Evolutionary conservation across 179 eudicot species (phyloP), one percentile per base, ranked within the genome.

Genomic region (Actinidia chinensis): DNA sequence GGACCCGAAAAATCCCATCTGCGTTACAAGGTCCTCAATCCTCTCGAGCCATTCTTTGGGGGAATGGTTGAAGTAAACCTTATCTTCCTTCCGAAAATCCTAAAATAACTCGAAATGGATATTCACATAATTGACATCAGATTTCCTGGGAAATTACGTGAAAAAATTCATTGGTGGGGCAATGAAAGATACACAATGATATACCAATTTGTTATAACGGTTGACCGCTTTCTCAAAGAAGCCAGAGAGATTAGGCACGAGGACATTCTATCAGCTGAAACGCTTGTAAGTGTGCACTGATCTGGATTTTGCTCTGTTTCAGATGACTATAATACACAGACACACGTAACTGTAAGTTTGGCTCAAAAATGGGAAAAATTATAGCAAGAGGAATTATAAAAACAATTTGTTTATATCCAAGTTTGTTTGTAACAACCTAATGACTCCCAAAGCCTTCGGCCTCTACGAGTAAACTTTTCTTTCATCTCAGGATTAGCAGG

Each of bases 231-330:
- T 87, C 82, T 95, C 99, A 73, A 95, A 95, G 85, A 95, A 95
- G 43, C 98, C 98, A 0, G 99, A 95, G 82, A 95, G 94, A 84
- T 95, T 6, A 95, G 92, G 80, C 79, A 90, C 18, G 99, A 91
- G 52, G 97, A 95, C 99, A 95, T 95, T 76, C 99, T 95, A 95
- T 95, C 4, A 95, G 89, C 88, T 95, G 93, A 89, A 95, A 95
- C 33, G 98, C 99, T 95, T 95, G 82, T 92, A 48, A 83, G 91
- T 17, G 88, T 79, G 17, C 92, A 94, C 8, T 82, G 79, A n/a
- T 84, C 88, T 7, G 86, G 90, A 43, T 84, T 82, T 61, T 78
- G 85, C 71, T 91, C 94, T 71, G 83, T 84, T 14, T 92, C 93
- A 17, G 87, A 75, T 42, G 86, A 83, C 86, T 90, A 74, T 81